Base-by-base conservation (phyloP, 2,329 filamentous ascomycete genomes). In the Pseudogymnoascus verrucosus region DNA sequence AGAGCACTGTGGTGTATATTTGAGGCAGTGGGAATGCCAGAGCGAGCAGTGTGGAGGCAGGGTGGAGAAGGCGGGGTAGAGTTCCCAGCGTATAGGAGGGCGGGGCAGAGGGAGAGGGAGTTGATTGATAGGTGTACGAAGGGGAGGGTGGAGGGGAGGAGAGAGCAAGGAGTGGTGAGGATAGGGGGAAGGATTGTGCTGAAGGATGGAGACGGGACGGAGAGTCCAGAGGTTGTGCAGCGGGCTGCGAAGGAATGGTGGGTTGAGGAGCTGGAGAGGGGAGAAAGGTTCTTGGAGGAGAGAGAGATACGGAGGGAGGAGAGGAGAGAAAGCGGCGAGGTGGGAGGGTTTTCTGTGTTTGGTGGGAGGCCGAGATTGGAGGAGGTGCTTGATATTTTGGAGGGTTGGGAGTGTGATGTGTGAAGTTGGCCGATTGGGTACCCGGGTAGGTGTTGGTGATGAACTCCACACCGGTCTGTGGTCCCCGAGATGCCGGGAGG, bases 1-100 rank as follows among this genome's bases (percentile, higher is more conserved):
- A 64, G 60, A 23, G 31, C 62, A 31, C 31, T 64, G 4, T 64
- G 63, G 63, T 39, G 63, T n/a, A 63, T 64, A 6, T 64, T 64
- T 10, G 63, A 64, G 39, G 54, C n/a, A 23, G 51, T 51, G 19
- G 54, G 62, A 7, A 51, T 54, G 21, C 62, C 62, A 10, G 62
- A 63, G 62, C 54, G 57, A 60, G 44, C 44, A 39, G 16, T 59
- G 19, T 26, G 54, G 21, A 54, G 54, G 14, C 21, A 63, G 19
- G 44, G 57, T 40, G 23, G 36, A 60, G 62, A 63, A 21, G 62
- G 31, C 11, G 42, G 44, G 8, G n/a, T 63, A 16, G 62, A 63
- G 31, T 63, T 31, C 40, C 62, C 42, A 19, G 28, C 34, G 5
- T 60, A 54, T 34, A 63, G 19, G 40, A 63, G 23, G 21, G 31